Conservation (phyloP, 768 basidiomycete species). For the Boletellus sp. region DNA sequence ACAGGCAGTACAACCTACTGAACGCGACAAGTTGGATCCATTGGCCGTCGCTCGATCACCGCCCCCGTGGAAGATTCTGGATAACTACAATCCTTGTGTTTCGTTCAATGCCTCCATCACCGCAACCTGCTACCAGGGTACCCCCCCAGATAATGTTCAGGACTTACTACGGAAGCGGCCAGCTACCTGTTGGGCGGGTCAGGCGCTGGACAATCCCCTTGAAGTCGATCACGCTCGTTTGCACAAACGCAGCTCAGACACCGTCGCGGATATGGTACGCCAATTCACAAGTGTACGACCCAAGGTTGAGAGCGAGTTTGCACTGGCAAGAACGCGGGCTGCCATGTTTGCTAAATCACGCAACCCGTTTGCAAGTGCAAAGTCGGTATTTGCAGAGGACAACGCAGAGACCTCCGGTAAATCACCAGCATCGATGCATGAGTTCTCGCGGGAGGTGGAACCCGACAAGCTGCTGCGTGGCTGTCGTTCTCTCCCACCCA, state of each 20-base stretch:
- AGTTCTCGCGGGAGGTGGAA: background rate
- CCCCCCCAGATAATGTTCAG: background rate
- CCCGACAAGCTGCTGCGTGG: conserved; percentile 2
- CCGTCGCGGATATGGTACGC: conserved; percentile 17
- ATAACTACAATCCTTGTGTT: background rate
- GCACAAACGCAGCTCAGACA: conserved; percentile 21
- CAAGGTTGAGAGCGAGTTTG: conserved; percentile 22
- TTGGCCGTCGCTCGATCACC: conserved; percentile 27
- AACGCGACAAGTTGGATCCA: conserved; percentile 14
- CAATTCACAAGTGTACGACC: conserved; percentile 21
- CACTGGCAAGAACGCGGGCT: conserved; percentile 8
- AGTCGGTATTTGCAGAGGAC: conserved; percentile 20
- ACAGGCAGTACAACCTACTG: conserved; percentile 15
- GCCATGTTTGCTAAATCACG: conserved; percentile 1
- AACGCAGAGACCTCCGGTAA: background rate
- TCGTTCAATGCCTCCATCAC: background rate
- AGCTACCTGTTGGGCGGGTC: background rate
- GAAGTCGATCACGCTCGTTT: conserved; percentile 25
- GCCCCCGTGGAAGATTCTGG: conserved; percentile 23
- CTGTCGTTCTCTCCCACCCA: conserved; percentile 9
- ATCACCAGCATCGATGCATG: background rate
- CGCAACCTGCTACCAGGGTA: background rate
- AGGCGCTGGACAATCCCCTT: conserved; percentile 6
- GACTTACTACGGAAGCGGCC: background rate
- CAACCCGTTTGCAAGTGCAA: conserved; percentile 23